Conservation (phyloP, 164 flowering plant genomes). For the Aristolochia fimbriata region DNA sequence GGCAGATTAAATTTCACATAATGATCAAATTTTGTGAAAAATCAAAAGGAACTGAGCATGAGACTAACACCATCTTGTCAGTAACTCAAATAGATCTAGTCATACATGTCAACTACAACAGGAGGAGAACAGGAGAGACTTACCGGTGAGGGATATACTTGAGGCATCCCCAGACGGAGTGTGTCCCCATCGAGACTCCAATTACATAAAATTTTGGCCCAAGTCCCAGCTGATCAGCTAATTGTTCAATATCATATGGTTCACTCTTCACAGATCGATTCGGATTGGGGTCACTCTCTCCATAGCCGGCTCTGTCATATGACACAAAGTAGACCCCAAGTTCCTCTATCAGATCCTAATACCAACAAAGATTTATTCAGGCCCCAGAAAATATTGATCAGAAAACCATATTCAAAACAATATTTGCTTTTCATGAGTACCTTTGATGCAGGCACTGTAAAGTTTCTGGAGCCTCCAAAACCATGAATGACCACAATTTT, state of each 20-base stretch:
- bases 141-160: slow-evolving; percentile 78
- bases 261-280: slow-evolving; percentile 39
- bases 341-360: slow-evolving; percentile 47
- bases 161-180: slow-evolving; percentile 49
- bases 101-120: too few relatives aligned
- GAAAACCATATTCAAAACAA: not conserved
- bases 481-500: slow-evolving; percentile 58
- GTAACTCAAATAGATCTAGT: too few relatives aligned
- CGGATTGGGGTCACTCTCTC: slow-evolving; percentile 72
- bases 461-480: slow-evolving; percentile 17
- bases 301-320: slow-evolving; percentile 73
- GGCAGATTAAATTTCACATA: too few relatives aligned
- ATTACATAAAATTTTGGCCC: slow-evolving; percentile 53
- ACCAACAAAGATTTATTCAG: not conserved
- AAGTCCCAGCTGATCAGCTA: slow-evolving; percentile 55
- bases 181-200: slow-evolving; percentile 70
- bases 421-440: not conserved
- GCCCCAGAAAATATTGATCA: not conserved
- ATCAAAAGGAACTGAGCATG: too few relatives aligned
- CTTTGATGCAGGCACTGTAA: slow-evolving; percentile 8
- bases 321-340: slow-evolving; percentile 44
- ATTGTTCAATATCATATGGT: slow-evolving; percentile 62
- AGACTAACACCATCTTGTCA: too few relatives aligned
- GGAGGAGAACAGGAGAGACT: too few relatives aligned
- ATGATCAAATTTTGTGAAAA: too few relatives aligned